Conservation (phyloP, 192 early-diverging fungal species). For the Diversispora epigaea region DNA sequence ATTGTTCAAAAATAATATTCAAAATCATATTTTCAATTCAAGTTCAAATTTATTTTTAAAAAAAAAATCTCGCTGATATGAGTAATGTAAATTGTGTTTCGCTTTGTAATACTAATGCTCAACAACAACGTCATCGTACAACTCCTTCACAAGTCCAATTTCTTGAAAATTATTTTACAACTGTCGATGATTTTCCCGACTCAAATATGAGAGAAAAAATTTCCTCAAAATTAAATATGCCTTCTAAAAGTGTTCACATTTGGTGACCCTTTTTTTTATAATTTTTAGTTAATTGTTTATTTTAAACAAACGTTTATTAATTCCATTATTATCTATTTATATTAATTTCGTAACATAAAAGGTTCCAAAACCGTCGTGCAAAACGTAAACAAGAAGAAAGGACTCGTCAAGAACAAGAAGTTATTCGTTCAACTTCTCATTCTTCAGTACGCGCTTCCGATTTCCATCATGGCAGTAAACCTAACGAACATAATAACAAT, state of each 20-base stretch:
- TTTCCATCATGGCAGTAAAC: too few relatives aligned
- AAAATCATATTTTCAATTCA: too few relatives aligned
- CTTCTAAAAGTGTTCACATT: conserved; percentile 30
- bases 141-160: conserved; percentile 22
- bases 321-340: neutral
- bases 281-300: neutral
- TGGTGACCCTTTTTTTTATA: neutral
- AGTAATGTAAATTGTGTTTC: neutral
- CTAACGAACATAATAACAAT: too few relatives aligned
- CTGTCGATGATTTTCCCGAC: conserved; percentile 27
- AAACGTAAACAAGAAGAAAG: conserved; percentile 28
- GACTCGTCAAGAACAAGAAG: conserved; percentile 14
- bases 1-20: too few relatives aligned
- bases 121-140: conserved; percentile 26
- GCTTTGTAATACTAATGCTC: neutral
- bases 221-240: conserved; percentile 9
- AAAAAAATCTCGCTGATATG: too few relatives aligned
- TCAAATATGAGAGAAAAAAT: conserved; percentile 14
- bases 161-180: conserved; percentile 19
- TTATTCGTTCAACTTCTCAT: too few relatives aligned
- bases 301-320: neutral
- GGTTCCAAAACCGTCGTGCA: conserved; percentile 29
- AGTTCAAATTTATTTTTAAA: too few relatives aligned
- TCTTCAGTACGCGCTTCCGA: too few relatives aligned
- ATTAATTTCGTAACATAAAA: neutral